These are phyloP conservation scores for Penicillium sclerotigenum DNA, from an alignment of 2,329 filamentous ascomycete species.

Conservation along the genomic window DNA sequence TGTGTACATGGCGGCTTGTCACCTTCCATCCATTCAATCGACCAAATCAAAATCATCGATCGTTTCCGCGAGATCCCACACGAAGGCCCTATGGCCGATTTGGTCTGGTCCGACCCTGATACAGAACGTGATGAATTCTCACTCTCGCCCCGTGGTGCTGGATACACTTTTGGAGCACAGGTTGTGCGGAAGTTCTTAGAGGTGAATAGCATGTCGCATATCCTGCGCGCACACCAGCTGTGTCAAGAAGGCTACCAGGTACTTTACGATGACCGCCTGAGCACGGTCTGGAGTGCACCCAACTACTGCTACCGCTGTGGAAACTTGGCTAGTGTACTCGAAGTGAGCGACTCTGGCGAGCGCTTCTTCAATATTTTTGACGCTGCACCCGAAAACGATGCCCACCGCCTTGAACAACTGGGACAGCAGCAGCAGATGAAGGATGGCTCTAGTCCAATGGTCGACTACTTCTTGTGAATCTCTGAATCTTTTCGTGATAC, in stretches of 20 bases:
- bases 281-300: slow-evolving; percentile 96
- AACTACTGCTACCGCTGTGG: slow-evolving; percentile 96
- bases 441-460: slow-evolving; percentile 67
- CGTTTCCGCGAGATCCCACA: slow-evolving; percentile 97
- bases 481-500: slow-evolving; percentile 57
- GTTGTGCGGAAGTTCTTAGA: slow-evolving; percentile 98
- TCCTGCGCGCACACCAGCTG: slow-evolving; percentile 93
- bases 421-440: slow-evolving; percentile 62
- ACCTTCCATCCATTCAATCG: slow-evolving; percentile 92
- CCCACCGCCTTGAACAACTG: slow-evolving; percentile 77
- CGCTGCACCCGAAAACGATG: slow-evolving; percentile 87
- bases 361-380: slow-evolving; percentile 98
- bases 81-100: slow-evolving; percentile 98
- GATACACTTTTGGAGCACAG: slow-evolving; percentile 96
- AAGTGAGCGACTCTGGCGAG: slow-evolving; percentile 90
- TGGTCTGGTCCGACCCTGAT: slow-evolving; percentile 98
- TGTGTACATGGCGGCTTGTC: slow-evolving; percentile 93
- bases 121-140: slow-evolving; percentile 97
- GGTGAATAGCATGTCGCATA: slow-evolving; percentile 97
- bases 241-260: slow-evolving; percentile 98
- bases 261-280: slow-evolving; percentile 88
- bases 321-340: slow-evolving; percentile 93
- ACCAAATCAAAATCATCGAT: slow-evolving; percentile 99
- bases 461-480: slow-evolving; percentile 63
- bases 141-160: slow-evolving; percentile 85